phyloP scores from a whole-genome alignment of 2,329 filamentous ascomycete genomes.

The Clarireedia monteithiana region DNA sequence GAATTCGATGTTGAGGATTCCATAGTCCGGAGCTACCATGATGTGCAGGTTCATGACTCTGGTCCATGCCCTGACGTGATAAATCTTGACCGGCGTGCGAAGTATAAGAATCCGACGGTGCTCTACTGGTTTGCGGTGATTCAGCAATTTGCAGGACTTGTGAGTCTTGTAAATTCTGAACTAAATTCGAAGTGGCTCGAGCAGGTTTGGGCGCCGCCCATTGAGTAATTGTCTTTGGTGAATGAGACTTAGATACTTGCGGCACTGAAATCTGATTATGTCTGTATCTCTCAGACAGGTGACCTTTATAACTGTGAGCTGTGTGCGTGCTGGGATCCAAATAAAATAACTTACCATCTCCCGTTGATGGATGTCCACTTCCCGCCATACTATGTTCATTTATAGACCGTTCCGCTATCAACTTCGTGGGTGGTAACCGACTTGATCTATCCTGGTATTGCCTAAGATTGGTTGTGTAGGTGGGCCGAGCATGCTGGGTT shows the following conservation, averaged over 20 bases:
- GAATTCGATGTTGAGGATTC: constrained; percentile 2
- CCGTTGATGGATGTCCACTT: not conserved
- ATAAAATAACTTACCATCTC: not conserved
- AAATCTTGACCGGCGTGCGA: constrained; percentile 1
- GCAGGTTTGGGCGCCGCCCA: constrained; percentile 8
- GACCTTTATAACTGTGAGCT: not conserved
- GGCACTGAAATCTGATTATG: constrained; percentile 2
- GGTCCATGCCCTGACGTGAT: constrained; percentile 1
- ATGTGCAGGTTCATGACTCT: not conserved
- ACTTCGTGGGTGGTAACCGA: not conserved
- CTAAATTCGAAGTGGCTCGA: constrained; percentile 5
- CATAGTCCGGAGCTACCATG: not conserved
- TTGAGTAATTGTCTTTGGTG: constrained; percentile 5
- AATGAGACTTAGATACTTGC: constrained; percentile 1
- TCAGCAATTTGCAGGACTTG: constrained; percentile 1
- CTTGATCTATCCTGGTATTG: constrained; percentile 7
- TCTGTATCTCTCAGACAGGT: constrained; percentile 5
- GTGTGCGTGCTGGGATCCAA: no score
- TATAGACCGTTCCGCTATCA: not conserved
- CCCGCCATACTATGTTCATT: not conserved
- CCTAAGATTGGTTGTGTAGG: constrained; percentile 7
- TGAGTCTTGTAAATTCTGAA: constrained; percentile 6
- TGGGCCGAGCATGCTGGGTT: not conserved
- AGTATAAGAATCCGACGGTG: constrained; percentile 3
- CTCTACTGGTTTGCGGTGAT: not conserved